A percentile compares a stretch with the other conserved stretches of the same genome.
These are phyloP conservation scores for Myochromella boudieri DNA, from an alignment of 768 basidiomycete species.

Conservation along the genomic window DNA sequence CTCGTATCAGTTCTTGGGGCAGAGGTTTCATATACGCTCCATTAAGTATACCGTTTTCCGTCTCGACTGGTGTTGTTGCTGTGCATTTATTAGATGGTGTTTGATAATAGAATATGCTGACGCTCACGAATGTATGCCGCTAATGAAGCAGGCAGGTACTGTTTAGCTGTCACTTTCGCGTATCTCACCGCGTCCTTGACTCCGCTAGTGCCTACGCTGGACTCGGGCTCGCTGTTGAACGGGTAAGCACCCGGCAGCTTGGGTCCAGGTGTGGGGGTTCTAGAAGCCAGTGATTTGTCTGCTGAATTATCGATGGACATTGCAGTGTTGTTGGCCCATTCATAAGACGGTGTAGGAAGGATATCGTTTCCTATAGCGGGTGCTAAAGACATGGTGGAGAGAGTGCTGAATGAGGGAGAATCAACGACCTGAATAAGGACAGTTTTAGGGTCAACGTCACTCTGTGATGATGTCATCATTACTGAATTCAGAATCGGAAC, in stretches of 20 bases:
- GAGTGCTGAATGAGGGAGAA: not conserved
- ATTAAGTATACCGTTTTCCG: too few relatives aligned
- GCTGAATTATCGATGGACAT: not conserved
- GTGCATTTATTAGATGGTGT: too few relatives aligned
- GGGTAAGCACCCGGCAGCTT: constrained; percentile 21
- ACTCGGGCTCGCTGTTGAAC: not conserved
- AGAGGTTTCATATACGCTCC: too few relatives aligned
- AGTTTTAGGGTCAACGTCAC: too few relatives aligned
- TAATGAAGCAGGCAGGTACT: constrained; percentile 18
- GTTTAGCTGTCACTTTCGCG: constrained; percentile 19
- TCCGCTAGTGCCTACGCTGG: not conserved
- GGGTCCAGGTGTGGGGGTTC: constrained; percentile 11
- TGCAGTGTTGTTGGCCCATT: constrained; percentile 14
- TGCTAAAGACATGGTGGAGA: constrained; percentile 3
- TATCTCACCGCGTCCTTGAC: constrained; percentile 19
- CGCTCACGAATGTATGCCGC: constrained; percentile 17
- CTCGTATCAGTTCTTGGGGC: too few relatives aligned
- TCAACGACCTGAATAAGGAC: too few relatives aligned
- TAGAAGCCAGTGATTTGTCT: not conserved
- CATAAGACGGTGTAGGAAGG: constrained; percentile 15
- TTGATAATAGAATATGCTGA: not conserved
- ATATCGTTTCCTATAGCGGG: constrained; percentile 9
- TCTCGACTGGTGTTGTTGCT: not conserved
- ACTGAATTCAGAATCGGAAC: too few relatives aligned
- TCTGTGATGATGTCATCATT: too few relatives aligned